Evolutionary conservation across 371 early-diverging fungal genomes (phyloP), one percentile per base, ranked within the genome.

Genomic region (Actinomortierella wolfii): DNA sequence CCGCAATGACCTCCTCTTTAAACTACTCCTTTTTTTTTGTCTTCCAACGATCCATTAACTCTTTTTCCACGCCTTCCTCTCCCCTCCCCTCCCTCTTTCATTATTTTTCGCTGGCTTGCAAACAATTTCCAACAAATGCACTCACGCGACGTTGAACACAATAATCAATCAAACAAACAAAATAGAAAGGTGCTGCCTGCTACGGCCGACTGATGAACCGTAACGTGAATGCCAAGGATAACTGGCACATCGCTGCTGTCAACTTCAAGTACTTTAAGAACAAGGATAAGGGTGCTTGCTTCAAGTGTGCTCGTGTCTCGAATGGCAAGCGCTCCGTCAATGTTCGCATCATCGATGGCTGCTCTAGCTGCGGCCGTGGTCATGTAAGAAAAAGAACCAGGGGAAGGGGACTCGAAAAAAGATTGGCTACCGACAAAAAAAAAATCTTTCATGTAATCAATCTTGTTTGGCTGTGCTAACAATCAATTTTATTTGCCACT

Each of bases 231-330:
- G 73, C 67, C n/a, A 11, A 1, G 0, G 73, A 73, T 20, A 20
- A 20, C 54, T 73, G 73, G 73, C 63, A 59, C 60, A 73, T 73
- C 42, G 73, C 56, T 7, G 73, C 73, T 26, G 73, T 73, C 34
- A 49, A 67, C 54, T 59, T 67, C 62, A 15, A 9, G 5, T 34
- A 18, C 23, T 73, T 62, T 54, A 40, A 34, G 29, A 54, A 57
- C n/a, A 55, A 57, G 6, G 51, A 62, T 18, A 58, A 54, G 45
- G 17, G 59, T 20, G 73, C 54, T 24, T 73, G 73, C 57, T 73
- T 73, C 62, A 63, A 73, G 54, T 73, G 73, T 51, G 73, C 62
- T 40, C 61, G 58, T 54, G 54, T 73, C 67, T 55, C 67, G 6
- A 1, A 15, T n/a, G 29, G 25, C 43, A 40, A 39, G 0, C 56